Base-by-base conservation (phyloP, 495 filamentous ascomycete genomes). In the Penicillium alfredii region DNA sequence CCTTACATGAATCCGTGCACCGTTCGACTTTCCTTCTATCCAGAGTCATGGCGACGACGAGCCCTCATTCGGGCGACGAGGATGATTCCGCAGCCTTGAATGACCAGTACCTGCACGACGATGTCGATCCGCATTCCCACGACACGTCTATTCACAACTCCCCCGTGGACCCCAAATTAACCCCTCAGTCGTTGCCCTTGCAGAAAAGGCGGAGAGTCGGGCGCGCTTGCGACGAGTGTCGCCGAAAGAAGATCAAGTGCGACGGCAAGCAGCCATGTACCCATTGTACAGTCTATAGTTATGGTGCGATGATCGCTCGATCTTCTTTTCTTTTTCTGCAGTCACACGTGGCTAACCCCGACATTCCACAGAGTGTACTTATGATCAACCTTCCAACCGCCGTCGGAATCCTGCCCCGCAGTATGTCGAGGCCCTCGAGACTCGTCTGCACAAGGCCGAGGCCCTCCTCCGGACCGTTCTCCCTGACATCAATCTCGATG, bases 211-310 rank as follows among this genome's bases (percentile, higher is more conserved):
- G 89, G 14, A 71, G 89, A 53, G 89, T 96, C 18, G 94, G 88
- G 25, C 73, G 89, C 38, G 89, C 89, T 11, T 96, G 89, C 68
- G 92, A 97, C 56, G 93, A 98, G 57, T 98, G 89, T 55, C 76
- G 92, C 30, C 73, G 92, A 48, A 98, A 98, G 64, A 98, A 98
- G 63, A 96, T 97, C 59, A 98, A 96, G 61, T 97, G 90, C 53
- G 90, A 96, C 55, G 92, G 92, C 39, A 94, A 94, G 64, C 88
- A 95, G 60, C 93, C 92, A 6, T 98, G 92, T 61, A 94, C 92
- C 2, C 92, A 96, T 60, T 98, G 92, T 63, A 93, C 88, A 5
- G 87, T 96, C 23, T 97, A 98, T 63, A 94, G 86, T 61, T 98
- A 97, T 70, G 92, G 92, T 98, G 75, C 63, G 76, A 28, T n/a